Evolutionary conservation across 2,329 filamentous ascomycete species (phyloP), one percentile per base, ranked within the genome.

Genomic region (Helicocarpus griseus): DNA sequence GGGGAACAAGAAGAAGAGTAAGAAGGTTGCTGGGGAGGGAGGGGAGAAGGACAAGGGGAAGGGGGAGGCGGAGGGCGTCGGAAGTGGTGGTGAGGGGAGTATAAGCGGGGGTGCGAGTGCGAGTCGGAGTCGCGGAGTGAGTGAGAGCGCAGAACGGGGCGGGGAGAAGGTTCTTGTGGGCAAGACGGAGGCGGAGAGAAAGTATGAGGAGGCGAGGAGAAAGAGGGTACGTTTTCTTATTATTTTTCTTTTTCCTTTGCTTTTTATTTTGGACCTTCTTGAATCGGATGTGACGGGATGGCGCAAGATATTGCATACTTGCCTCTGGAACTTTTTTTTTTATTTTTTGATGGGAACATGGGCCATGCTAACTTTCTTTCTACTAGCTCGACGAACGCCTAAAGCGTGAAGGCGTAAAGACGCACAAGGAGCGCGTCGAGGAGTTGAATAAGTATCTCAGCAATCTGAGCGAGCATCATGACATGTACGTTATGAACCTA

Each of bases 371-470:
- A 60, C 43, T 22, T 50, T 48, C 19, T 54, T 24, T 28, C 49
- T 33, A 53, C 55, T 59, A 93, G 88, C 74, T 97, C 61, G 82
- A 93, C 60, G 85, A 95, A 62, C 77, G 89, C 56, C 73, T 94
- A 41, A 83, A 86, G 64, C 82, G 85, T 13, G 90, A 96, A 66
- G 85, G 94, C 14, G 81, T 91, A 59, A 97, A 96, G 76, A 95
- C 90, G 28, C 93, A 98, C 70, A 97, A 97, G 68, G 87, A 98
- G 73, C 83, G 89, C 9, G 91, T 98, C 40, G 90, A 97, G 68
- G 89, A 96, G 67, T 74, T 97, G 60, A 98, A 98, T 67, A 88
- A 87, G 57, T 96, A 97, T 67, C 74, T 98, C 33, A 93, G 88
- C 58, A 86, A 84, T 58, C 71, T 98, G 63, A 95, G 88, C 71